Conservation (phyloP, 441 rosid genomes). For the Euphorbia corollata region DNA sequence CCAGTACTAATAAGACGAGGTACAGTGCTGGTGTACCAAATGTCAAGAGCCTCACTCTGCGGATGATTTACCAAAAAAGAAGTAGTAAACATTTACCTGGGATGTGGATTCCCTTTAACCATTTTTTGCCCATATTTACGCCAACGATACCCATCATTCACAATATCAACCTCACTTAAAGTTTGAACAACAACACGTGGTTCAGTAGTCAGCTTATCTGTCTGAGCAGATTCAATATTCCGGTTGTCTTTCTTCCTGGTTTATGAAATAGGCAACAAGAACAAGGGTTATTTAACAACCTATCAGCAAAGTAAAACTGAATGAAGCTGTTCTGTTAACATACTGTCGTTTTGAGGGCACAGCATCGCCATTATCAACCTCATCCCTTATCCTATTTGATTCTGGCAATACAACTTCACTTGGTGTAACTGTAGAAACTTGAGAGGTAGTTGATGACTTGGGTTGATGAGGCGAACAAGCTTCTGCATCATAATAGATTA, state of each 20-base stretch:
- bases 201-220: constrained; percentile 46
- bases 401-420: constrained; percentile 31
- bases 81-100: constrained; percentile 43
- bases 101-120: constrained; percentile 91
- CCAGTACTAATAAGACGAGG: background rate
- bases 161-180: constrained; percentile 62
- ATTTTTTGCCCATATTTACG: constrained; percentile 97
- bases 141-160: constrained; percentile 95
- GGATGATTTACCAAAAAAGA: background rate
- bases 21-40: background rate
- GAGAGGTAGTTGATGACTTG: constrained; percentile 32
- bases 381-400: constrained; percentile 42
- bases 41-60: background rate
- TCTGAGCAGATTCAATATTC: constrained; percentile 31
- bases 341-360: constrained; percentile 63
- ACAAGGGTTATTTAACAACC: constrained; percentile 16
- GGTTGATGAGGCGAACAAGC: constrained; percentile 31
- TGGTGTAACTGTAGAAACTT: constrained; percentile 29
- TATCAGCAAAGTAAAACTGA: background rate
- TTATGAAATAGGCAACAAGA: constrained; percentile 13
- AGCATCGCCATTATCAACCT: constrained; percentile 33
- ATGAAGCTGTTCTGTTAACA: constrained; percentile 2
- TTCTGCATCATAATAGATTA: constrained; percentile 35
- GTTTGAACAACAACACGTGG: constrained; percentile 60
- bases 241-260: constrained; percentile 55